Evolutionary conservation across 495 filamentous ascomycete genomes (phyloP), one percentile per base, ranked within the genome.

Genomic region (Aspergillus baeticus): DNA sequence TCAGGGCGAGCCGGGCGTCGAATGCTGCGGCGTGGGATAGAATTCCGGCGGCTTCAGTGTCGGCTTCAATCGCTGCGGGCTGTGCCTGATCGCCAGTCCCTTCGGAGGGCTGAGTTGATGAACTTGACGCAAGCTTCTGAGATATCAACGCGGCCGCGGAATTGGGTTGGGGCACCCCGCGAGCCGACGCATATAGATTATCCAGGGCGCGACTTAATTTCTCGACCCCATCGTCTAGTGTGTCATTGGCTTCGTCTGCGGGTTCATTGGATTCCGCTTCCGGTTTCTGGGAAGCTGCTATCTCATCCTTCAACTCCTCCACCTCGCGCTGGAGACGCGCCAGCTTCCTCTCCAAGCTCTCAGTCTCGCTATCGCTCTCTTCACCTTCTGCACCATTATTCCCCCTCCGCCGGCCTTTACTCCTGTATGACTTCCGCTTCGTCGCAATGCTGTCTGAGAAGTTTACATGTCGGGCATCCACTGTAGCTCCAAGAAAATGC

Each of bases 1-100:
- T 76, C 7, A 86, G 63, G 0, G 87, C 74, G 3, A 99, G 79
- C 5, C 94, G 86, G 31, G 80, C 76, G 66, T 97, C 94, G 57
- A 98, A 96, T 53, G 93, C 89, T 21, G 92, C 90, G 6, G 90
- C 90, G 63, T 90, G 88, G 17, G 87, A 83, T 11, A 97, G 80
- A 17, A 87, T 73, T 65, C 44, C 88, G 77, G 33, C 63, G 6
- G 51, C 29, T 29, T 57, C 56, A 43, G 45, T 37, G 11, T 54
- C 39, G 14, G 42, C 35, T 33, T 50, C 47, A 13, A 51, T 53
- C 10, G 49, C 22, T 54, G 44, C 49, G 6, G 37, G 50, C 13
- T 45, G 51, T 14, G 37, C 46, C 11, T 50, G 39, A 18, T 41
- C 50, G 34, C 15, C 44, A 14, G 43, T 55, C 13, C 50, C 20